These are phyloP conservation scores for Aspergillus baeticus DNA, from an alignment of 495 filamentous ascomycete species.

Conservation along the genomic window DNA sequence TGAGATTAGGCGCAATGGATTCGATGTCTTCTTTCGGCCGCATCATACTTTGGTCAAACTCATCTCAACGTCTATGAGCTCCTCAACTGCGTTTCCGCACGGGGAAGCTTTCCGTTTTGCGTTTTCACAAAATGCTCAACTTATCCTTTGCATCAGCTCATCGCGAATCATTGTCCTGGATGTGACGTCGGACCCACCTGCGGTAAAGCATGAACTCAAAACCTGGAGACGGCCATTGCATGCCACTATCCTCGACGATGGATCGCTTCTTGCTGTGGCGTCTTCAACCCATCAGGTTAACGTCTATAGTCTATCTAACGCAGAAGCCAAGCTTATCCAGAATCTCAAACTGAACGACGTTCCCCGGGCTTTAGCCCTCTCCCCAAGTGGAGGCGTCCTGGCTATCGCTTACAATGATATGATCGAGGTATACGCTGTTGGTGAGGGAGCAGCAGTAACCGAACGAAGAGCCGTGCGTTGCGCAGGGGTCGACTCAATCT, in stretches of 20 bases:
- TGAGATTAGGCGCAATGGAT: constrained; percentile 76
- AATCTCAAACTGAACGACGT: constrained; percentile 72
- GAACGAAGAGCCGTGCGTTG: constrained; percentile 81
- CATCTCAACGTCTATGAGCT: constrained; percentile 80
- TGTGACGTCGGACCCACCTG: constrained; percentile 52
- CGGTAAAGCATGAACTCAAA: constrained; percentile 74
- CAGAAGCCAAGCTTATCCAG: constrained; percentile 63
- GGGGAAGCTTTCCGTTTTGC: constrained; percentile 85
- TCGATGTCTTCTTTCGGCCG: constrained; percentile 74
- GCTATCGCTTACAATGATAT: constrained; percentile 84
- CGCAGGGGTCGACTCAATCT: constrained; percentile 70
- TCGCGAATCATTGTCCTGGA: constrained; percentile 82
- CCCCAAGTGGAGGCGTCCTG: constrained; percentile 76
- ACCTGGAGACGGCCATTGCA: constrained; percentile 74
- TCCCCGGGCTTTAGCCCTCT: constrained; percentile 74
- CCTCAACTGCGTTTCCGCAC: constrained; percentile 73
- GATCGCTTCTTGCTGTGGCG: constrained; percentile 72
- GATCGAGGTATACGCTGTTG: constrained; percentile 81
- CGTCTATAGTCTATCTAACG: constrained; percentile 65
- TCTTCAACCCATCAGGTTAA: constrained; percentile 80
- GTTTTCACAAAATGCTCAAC: constrained; percentile 70
- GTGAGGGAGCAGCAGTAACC: constrained; percentile 58
- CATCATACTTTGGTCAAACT: constrained; percentile 68
- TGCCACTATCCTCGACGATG: constrained; percentile 78
- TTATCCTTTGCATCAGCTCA: constrained; percentile 79